Conservation (phyloP, 371 early-diverging fungal species). For the Coemansia sp. region DNA sequence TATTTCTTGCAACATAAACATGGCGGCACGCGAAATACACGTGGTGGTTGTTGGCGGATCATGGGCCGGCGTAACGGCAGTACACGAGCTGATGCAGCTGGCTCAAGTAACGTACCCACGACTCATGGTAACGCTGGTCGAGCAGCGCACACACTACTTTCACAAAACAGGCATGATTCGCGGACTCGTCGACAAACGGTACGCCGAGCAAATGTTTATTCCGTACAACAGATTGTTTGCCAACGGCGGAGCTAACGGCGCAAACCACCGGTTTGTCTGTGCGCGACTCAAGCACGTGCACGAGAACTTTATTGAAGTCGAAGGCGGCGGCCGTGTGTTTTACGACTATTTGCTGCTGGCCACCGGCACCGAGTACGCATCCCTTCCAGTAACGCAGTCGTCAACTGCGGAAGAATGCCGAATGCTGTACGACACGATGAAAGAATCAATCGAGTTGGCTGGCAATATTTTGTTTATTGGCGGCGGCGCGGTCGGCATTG, state of each 20-base stretch:
- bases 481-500: slow-evolving; percentile 61
- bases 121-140: slow-evolving; percentile 56
- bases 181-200: slow-evolving; percentile 53
- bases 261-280: slow-evolving; percentile 52
- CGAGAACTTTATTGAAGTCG: slow-evolving; percentile 49
- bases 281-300: slow-evolving; percentile 49
- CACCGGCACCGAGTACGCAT: slow-evolving; percentile 62
- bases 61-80: slow-evolving; percentile 55
- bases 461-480: slow-evolving; percentile 58
- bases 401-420: slow-evolving; percentile 20
- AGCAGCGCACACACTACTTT: slow-evolving; percentile 55
- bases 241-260: slow-evolving; percentile 2
- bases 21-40: slow-evolving; percentile 41
- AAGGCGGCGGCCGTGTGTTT: slow-evolving; percentile 52
- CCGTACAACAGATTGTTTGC: slow-evolving; percentile 45
- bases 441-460: slow-evolving; percentile 46
- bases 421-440: slow-evolving; percentile 19
- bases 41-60: slow-evolving; percentile 57
- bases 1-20: neutral
- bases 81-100: slow-evolving; percentile 53
- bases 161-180: slow-evolving; percentile 53
- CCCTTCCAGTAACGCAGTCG: slow-evolving; percentile 38
- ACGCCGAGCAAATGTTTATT: slow-evolving; percentile 54
- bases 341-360: slow-evolving; percentile 73
- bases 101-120: slow-evolving; percentile 33